These are phyloP conservation scores for Aspergillus ibericus DNA, from an alignment of 2,329 filamentous ascomycete genomes.

Conservation along the genomic window DNA sequence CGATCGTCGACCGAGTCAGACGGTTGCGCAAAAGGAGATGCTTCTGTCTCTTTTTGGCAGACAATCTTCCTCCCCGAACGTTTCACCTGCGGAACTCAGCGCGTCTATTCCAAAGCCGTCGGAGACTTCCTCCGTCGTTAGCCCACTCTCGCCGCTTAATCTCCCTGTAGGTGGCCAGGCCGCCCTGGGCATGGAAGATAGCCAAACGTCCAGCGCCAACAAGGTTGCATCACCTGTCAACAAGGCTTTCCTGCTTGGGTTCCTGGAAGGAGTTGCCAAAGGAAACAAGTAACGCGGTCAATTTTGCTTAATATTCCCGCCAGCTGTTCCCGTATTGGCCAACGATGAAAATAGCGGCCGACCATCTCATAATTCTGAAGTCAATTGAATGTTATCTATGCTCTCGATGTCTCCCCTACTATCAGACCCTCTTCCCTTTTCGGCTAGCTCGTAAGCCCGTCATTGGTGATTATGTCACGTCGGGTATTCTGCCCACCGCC, in stretches of 20 bases:
- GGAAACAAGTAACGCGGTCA: conserved; percentile 33
- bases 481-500: conserved; percentile 24
- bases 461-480: conserved; percentile 9
- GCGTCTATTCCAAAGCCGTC: conserved; percentile 20
- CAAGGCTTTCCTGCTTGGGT: conserved; percentile 73
- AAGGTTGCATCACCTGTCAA: conserved; percentile 63
- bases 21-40: conserved; percentile 48
- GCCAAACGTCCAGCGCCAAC: conserved; percentile 52
- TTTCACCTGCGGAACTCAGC: conserved; percentile 21
- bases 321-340: neutral
- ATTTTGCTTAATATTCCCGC: neutral
- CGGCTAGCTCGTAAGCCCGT: neutral
- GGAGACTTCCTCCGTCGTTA: conserved; percentile 28
- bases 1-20: conserved; percentile 44
- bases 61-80: conserved; percentile 28
- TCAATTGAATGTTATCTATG: neutral
- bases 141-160: conserved; percentile 31
- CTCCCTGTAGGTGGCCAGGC: conserved; percentile 22
- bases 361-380: neutral
- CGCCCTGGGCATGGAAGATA: conserved; percentile 29
- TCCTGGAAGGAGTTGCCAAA: conserved; percentile 61
- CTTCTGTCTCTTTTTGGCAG: conserved; percentile 65
- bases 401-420: neutral
- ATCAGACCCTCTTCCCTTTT: neutral
- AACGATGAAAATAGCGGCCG: neutral